Evolutionary conservation across 2,329 filamentous ascomycete genomes (phyloP), one percentile per base, ranked within the genome.

Genomic region (Exophiala calicioides): DNA sequence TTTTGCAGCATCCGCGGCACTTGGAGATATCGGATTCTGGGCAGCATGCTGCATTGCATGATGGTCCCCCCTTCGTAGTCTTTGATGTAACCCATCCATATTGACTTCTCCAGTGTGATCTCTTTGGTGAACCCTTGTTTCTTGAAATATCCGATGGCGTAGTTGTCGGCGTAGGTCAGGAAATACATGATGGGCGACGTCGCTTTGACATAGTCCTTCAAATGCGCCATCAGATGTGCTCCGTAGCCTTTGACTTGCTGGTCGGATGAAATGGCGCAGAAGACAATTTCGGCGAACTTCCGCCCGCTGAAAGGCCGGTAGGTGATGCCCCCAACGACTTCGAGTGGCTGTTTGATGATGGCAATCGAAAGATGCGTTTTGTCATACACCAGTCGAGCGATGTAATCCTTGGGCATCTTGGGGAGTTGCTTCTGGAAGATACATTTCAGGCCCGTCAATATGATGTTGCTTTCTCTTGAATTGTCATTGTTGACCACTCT

Each of bases 71-170:
- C 93, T 69, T 98, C 93, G 67, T 98, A 98, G 66, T 98, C 93
- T 66, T 98, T 98, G 74, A 98, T 98, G 62, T 97, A 98, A 2
- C 93, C 93, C 93, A 97, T 97, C 93, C 93, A 98, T 3, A 89
- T 84, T 2, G 85, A 83, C 61, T 84, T 86, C 49, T 93, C 87
- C 1, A 98, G 80, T 0, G 90, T 95, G 55, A 98, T 97, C 61
- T 98, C 91, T 66, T 98, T 98, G 1, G 93, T 97, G 64, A 98
- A 98, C 0, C 93, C 93, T 66, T 98, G 93, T 66, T 98, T 98
- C 68, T 97, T 95, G 70, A 98, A 98, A 68, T 97, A 98, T 8
- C 93, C 93, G 57, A 95, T 98, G 29, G 93, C 93, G 63, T 97
- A 97, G 68, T 98, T 98, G 68, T 98, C 93, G 56, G 93, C 93